phyloP scores from a whole-genome alignment of 73 alveolate species.

The Paramecium caudatum region DNA sequence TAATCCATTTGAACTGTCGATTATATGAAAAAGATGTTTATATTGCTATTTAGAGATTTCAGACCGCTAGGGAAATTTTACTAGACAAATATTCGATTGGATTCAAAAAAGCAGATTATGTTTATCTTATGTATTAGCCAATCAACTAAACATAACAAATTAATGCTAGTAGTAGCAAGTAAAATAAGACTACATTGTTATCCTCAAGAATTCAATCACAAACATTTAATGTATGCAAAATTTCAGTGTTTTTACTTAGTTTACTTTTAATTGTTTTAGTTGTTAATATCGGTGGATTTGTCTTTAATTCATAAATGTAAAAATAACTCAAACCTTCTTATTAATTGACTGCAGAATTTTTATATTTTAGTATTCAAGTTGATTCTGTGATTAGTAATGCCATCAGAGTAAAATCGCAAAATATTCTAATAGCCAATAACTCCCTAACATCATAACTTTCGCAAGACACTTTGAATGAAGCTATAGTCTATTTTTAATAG shows the following conservation, averaged over 20 bases:
- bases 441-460: background rate
- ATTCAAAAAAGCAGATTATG: slow-evolving; percentile 7
- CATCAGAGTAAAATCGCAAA: background rate
- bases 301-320: background rate
- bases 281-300: slow-evolving; percentile 3
- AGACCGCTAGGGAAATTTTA: background rate
- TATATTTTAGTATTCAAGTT: background rate
- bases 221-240: background rate
- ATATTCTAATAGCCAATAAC: background rate
- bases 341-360: slow-evolving; percentile 18
- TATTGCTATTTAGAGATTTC: background rate
- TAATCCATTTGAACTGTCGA: slow-evolving; percentile 11
- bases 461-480: background rate
- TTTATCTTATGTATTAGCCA: background rate
- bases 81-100: background rate
- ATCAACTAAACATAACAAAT: background rate
- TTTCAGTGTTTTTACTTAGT: background rate
- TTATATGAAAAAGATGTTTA: slow-evolving; percentile 36
- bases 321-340: background rate
- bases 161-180: background rate
- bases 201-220: background rate
- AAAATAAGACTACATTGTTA: slow-evolving; percentile 10
- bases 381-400: slow-evolving; percentile 24
- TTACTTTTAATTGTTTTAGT: background rate
- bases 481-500: background rate